Conservation (phyloP, 1,139 yeast species). For the Candida smagusa region DNA sequence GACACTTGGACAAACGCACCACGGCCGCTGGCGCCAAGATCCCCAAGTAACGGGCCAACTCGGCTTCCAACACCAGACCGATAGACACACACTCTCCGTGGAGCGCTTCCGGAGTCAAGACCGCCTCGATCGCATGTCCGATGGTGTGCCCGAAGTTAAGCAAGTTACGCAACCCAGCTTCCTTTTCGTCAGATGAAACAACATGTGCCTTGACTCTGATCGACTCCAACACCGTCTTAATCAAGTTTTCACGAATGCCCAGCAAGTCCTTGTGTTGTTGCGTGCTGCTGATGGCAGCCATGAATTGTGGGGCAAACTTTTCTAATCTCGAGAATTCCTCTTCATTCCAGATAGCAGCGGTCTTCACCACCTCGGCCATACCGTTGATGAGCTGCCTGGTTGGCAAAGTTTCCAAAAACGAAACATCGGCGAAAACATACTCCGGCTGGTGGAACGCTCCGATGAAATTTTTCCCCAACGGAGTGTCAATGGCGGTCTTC, state of each 20-base stretch:
- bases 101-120: slow-evolving; percentile 89
- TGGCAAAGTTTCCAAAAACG: slow-evolving; percentile 85
- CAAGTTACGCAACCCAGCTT: slow-evolving; percentile 88
- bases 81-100: slow-evolving; percentile 98
- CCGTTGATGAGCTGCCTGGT: slow-evolving; percentile 95
- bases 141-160: slow-evolving; percentile 96
- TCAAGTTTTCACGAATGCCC: slow-evolving; percentile 68
- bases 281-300: slow-evolving; percentile 48
- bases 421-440: slow-evolving; percentile 83
- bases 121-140: slow-evolving; percentile 98
- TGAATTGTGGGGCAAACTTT: slow-evolving; percentile 63
- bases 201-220: slow-evolving; percentile 91
- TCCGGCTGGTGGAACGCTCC: slow-evolving; percentile 98
- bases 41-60: slow-evolving; percentile 85
- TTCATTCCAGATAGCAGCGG: slow-evolving; percentile 98
- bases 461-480: slow-evolving; percentile 89
- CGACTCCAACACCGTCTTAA: slow-evolving; percentile 79
- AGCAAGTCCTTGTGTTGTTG: slow-evolving; percentile 51
- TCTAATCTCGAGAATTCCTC: slow-evolving; percentile 83
- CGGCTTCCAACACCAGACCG: slow-evolving; percentile 95
- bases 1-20: slow-evolving; percentile 80
- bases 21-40: slow-evolving; percentile 90
- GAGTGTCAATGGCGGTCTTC: slow-evolving; percentile 98
- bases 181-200: slow-evolving; percentile 92
- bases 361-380: slow-evolving; percentile 97